A percentile compares a stretch with the other conserved stretches of the same genome.
Conservation (phyloP, 2,329 filamentous ascomycete genomes). For the Pseudocercospora vitis region DNA sequence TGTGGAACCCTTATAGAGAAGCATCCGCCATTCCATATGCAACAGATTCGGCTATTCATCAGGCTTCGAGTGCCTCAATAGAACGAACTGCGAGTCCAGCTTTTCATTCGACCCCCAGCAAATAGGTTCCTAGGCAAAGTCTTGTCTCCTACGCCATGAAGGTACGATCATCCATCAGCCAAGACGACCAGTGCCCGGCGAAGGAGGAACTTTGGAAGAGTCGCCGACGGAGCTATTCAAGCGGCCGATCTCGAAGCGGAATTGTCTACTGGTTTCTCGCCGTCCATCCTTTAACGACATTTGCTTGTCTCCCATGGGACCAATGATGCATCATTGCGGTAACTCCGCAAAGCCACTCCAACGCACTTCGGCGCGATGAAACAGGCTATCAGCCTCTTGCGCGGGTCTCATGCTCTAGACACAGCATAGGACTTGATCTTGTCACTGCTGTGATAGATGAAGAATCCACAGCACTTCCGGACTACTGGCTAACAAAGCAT, state of each 20-base stretch:
- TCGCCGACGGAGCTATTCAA: conserved; percentile 7
- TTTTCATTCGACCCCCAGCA: background rate
- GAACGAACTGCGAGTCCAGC: background rate
- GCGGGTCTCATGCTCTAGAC: conserved; percentile 1
- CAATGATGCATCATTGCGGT: conserved; percentile 8
- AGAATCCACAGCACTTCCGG: background rate
- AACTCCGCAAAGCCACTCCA: background rate
- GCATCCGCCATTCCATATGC: background rate
- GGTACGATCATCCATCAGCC: conserved; percentile 15
- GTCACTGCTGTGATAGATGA: background rate
- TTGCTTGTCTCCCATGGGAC: conserved; percentile 7
- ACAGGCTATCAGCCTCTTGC: conserved; percentile 3
- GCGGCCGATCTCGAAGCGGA: no score
- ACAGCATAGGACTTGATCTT: no score
- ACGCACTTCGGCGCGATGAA: conserved; percentile 2
- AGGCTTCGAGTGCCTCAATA: background rate
- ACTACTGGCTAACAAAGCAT: background rate
- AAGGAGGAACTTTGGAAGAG: conserved; percentile 15
- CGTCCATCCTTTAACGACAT: no score
- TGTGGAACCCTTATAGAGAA: background rate
- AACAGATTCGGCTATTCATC: background rate
- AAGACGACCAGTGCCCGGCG: background rate
- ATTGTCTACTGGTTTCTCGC: no score
- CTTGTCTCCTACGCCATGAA: conserved; percentile 14
- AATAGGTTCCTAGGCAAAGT: conserved; percentile 4